phyloP scores from a whole-genome alignment of 306 rosid genomes.

The Trifolium repens region DNA sequence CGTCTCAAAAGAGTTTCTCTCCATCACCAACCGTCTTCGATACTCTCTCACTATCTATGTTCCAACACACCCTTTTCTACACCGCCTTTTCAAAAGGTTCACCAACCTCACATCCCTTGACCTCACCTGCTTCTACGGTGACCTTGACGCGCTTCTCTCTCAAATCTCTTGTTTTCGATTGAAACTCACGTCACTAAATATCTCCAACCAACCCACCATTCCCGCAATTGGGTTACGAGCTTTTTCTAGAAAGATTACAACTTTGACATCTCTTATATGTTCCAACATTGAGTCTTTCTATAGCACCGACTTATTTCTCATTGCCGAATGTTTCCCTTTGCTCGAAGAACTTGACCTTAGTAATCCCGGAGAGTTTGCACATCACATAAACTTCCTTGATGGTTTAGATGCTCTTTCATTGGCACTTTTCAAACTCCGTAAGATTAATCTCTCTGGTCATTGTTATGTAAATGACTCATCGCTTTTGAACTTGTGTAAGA shows the following conservation, averaged over 20 bases:
- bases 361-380: slow-evolving; percentile 30
- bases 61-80: neutral
- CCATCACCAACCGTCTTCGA: neutral
- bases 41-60: neutral
- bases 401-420: slow-evolving; percentile 25
- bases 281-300: slow-evolving; percentile 35
- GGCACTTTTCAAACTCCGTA: slow-evolving; percentile 53
- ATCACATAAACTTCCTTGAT: slow-evolving; percentile 6
- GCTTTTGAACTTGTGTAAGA: slow-evolving; percentile 42
- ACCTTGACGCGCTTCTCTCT: neutral
- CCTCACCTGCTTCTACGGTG: neutral
- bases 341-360: slow-evolving; percentile 70
- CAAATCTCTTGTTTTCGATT: neutral
- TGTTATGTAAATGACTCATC: slow-evolving; percentile 44
- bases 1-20: neutral
- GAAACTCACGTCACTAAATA: neutral
- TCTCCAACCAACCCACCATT: neutral
- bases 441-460: slow-evolving; percentile 63
- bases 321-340: slow-evolving; percentile 49
- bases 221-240: neutral
- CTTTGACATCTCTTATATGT: slow-evolving; percentile 27
- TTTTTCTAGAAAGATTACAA: neutral
- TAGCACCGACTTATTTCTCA: slow-evolving; percentile 38
- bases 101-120: neutral
- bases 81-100: neutral